Percentiles rank a stretch among this genome's conserved stretches.
Evolutionary conservation across 805 yeast genomes (phyloP).

Genomic region (Yarrowia sp.): DNA sequence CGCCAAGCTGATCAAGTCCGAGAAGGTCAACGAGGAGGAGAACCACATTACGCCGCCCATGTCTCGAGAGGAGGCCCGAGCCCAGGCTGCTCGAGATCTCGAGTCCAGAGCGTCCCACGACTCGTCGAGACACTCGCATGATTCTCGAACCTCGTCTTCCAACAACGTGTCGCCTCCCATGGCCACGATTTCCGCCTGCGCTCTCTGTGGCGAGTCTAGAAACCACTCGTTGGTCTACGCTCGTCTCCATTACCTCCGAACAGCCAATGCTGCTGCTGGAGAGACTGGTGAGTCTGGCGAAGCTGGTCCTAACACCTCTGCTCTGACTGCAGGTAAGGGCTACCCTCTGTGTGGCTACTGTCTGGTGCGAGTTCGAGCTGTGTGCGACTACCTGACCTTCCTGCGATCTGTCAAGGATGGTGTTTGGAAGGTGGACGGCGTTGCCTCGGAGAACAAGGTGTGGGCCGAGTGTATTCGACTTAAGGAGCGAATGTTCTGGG

Average conservation of each 20-base stretch:
- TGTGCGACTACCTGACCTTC: slow-evolving; percentile 83
- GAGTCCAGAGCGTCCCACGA: slow-evolving; percentile 21
- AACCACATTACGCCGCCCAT: slow-evolving; percentile 19
- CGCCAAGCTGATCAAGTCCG: slow-evolving; percentile 16
- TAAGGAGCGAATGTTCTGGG: slow-evolving; percentile 80
- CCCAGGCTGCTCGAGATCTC: slow-evolving; percentile 30
- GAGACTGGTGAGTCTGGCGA: slow-evolving; percentile 39
- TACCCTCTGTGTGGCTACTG: slow-evolving; percentile 86
- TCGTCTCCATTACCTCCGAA: slow-evolving; percentile 72
- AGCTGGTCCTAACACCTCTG: slow-evolving; percentile 17
- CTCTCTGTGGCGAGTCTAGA: slow-evolving; percentile 83
- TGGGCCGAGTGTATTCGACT: slow-evolving; percentile 72
- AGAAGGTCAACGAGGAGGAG: slow-evolving; percentile 26
- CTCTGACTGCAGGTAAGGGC: slow-evolving; percentile 45
- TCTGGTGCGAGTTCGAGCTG: slow-evolving; percentile 75
- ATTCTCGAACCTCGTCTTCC: slow-evolving; percentile 13
- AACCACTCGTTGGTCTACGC: slow-evolving; percentile 76
- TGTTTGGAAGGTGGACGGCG: slow-evolving; percentile 62
- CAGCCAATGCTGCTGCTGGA: slow-evolving; percentile 46
- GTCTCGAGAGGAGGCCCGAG: slow-evolving; percentile 18
- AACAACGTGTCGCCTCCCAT: slow-evolving; percentile 61
- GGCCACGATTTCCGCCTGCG: slow-evolving; percentile 77
- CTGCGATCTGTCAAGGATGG: slow-evolving; percentile 67
- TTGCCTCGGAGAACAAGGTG: slow-evolving; percentile 52
- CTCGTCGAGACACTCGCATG: slow-evolving; percentile 13